Percentiles rank a stretch among this genome's conserved stretches.
phyloP scores from a whole-genome alignment of 305 asterid genomes.

The Solanum aculeatissimum region DNA sequence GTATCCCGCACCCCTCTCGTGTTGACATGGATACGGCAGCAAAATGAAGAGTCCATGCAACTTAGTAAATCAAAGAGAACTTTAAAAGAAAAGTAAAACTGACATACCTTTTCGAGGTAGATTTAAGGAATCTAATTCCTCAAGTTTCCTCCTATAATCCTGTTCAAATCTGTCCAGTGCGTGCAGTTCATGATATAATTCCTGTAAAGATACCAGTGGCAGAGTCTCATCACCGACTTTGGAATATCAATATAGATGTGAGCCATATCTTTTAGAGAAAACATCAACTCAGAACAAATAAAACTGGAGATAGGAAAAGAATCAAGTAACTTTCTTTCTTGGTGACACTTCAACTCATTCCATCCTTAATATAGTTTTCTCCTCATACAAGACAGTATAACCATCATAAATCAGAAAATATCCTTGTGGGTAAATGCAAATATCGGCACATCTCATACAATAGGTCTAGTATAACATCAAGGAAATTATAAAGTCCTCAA shows the following conservation, averaged over 20 bases:
- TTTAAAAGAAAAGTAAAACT: neutral
- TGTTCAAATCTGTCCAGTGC: conserved; percentile 88
- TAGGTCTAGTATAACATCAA: neutral
- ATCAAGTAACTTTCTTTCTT: neutral
- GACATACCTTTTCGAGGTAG: conserved; percentile 85
- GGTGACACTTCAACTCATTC: neutral
- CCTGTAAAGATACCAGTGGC: conserved; percentile 42
- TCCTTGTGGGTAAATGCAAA: neutral
- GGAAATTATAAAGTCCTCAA: neutral
- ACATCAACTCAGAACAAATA: neutral
- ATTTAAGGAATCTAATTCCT: conserved; percentile 80
- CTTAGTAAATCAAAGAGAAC: neutral
- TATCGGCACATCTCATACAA: neutral
- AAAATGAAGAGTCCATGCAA: too few relatives aligned
- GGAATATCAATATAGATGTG: neutral
- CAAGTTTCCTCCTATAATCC: conserved; percentile 85
- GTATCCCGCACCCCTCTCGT: too few relatives aligned
- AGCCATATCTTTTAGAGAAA: neutral
- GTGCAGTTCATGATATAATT: conserved; percentile 87
- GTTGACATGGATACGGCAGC: too few relatives aligned
- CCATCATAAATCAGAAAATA: neutral
- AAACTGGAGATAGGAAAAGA: neutral
- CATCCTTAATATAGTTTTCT: neutral
- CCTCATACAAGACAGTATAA: neutral
- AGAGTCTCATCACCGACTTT: neutral